Evolutionary conservation across 179 eudicot species (phyloP).

Genomic region (Vitellaria paradoxa): DNA sequence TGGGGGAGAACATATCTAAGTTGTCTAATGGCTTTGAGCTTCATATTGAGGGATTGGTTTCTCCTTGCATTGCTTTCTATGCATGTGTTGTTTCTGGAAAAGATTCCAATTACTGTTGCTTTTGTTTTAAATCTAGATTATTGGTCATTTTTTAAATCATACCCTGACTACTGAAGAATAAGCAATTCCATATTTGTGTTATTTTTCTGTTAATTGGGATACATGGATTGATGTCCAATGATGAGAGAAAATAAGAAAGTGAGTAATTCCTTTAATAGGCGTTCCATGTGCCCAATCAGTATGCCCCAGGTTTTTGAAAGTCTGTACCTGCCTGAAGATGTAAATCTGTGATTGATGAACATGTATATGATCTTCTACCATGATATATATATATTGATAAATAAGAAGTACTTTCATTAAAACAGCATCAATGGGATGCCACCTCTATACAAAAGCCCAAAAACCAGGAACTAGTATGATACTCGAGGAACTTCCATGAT

Average conservation of each 20-base stretch:
- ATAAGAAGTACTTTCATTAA: too few relatives aligned
- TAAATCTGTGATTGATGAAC: slow-evolving; percentile 3
- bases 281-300: not conserved
- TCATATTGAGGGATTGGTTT: not conserved
- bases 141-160: not conserved
- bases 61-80: not conserved
- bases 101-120: not conserved
- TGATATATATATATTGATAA: not conserved
- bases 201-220: too few relatives aligned
- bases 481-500: too few relatives aligned
- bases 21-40: slow-evolving; percentile 1
- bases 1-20: not conserved
- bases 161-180: not conserved
- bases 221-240: not conserved
- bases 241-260: not conserved
- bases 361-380: not conserved
- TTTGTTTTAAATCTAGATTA: not conserved
- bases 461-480: too few relatives aligned
- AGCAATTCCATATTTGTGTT: too few relatives aligned
- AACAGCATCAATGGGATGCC: too few relatives aligned
- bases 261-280: not conserved
- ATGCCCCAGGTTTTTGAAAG: not conserved
- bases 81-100: not conserved
- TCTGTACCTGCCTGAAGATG: not conserved
- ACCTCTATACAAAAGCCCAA: too few relatives aligned